Conservation (phyloP, 805 yeast species). For the Candida oleophila region DNA sequence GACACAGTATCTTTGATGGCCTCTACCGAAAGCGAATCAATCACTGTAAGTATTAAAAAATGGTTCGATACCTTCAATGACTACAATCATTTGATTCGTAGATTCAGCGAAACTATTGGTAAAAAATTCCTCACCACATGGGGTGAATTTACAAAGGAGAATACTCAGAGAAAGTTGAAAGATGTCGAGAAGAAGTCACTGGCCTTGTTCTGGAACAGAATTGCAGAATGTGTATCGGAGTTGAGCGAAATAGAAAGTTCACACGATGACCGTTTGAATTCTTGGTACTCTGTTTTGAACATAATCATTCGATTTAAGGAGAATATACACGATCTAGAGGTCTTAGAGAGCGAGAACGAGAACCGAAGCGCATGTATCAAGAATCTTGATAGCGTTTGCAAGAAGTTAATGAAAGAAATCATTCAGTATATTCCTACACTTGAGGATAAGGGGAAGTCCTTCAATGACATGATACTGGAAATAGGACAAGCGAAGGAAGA, state of each 20-base stretch:
- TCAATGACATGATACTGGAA: background rate
- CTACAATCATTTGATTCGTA: conserved; percentile 5
- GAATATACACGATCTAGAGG: conserved; percentile 8
- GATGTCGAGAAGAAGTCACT: conserved; percentile 9
- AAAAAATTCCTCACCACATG: conserved; percentile 7
- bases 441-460: background rate
- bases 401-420: conserved; percentile 1
- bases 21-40: background rate
- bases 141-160: conserved; percentile 17
- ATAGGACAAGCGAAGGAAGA: background rate
- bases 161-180: conserved; percentile 14
- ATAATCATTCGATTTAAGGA: conserved; percentile 5
- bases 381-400: conserved; percentile 6
- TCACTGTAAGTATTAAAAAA: conserved; percentile 8
- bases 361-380: background rate
- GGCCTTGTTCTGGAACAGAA: conserved; percentile 10
- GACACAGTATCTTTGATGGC: conserved; percentile 7
- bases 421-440: conserved; percentile 3
- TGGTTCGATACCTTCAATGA: conserved; percentile 16
- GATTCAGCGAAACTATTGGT: background rate
- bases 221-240: conserved; percentile 8
- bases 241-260: background rate
- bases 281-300: conserved; percentile 13
- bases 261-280: background rate
- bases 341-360: background rate